phyloP scores from a whole-genome alignment of 768 basidiomycete genomes.

The Auricularia heimuer region DNA sequence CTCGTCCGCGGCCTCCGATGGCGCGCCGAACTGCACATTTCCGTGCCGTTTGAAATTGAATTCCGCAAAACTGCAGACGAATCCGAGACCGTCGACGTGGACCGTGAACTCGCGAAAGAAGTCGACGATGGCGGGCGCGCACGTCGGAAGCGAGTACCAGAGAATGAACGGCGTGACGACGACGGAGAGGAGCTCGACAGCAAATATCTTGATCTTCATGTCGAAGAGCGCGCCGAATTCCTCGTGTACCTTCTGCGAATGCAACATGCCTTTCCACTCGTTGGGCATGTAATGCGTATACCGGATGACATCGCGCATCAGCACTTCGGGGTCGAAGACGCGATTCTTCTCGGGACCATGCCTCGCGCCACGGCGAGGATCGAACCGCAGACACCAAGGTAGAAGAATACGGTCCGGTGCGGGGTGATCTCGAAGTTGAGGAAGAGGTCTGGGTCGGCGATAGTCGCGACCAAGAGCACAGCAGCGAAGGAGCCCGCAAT shows the following conservation, averaged over 20 bases:
- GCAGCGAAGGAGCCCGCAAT: constrained; percentile 94
- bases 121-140: constrained; percentile 86
- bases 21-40: constrained; percentile 87
- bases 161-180: constrained; percentile 89
- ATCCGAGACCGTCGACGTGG: constrained; percentile 92
- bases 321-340: constrained; percentile 87
- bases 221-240: constrained; percentile 88
- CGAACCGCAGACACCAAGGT: constrained; percentile 78
- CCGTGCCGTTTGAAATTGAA: constrained; percentile 96
- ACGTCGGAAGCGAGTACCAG: constrained; percentile 83
- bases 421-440: constrained; percentile 91
- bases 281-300: constrained; percentile 96
- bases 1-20: constrained; percentile 53
- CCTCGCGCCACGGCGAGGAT: constrained; percentile 84
- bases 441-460: constrained; percentile 88
- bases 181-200: constrained; percentile 82
- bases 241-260: constrained; percentile 84
- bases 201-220: constrained; percentile 85
- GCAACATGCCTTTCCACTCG: constrained; percentile 81
- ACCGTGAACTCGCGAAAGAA: constrained; percentile 98
- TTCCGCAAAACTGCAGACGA: constrained; percentile 96
- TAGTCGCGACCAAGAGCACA: constrained; percentile 83
- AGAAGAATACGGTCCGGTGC: constrained; percentile 89
- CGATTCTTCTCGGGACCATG: constrained; percentile 90
- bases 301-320: constrained; percentile 85